These are phyloP conservation scores for Ustilago shanxiensis DNA, from an alignment of 1,284 basidiomycete genomes.

Conservation along the genomic window DNA sequence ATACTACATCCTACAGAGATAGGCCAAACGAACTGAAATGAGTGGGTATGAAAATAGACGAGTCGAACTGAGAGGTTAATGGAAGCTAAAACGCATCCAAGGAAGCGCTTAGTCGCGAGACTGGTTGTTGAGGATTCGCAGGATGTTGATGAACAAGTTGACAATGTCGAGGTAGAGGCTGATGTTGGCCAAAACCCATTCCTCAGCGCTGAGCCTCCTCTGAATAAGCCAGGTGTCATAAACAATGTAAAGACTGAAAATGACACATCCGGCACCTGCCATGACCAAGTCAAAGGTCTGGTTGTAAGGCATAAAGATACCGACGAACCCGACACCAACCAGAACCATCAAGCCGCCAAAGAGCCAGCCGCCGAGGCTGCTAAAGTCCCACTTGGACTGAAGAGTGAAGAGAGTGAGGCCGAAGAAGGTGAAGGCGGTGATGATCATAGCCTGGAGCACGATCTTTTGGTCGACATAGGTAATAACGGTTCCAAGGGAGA, in stretches of 20 bases:
- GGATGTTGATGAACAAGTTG: conserved; percentile 82
- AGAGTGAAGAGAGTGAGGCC: conserved; percentile 83
- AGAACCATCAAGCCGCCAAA: conserved; percentile 75
- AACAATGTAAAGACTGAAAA: conserved; percentile 77
- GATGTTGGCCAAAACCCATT: conserved; percentile 86
- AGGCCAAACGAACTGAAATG: not conserved
- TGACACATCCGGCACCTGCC: conserved; percentile 80
- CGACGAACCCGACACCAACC: conserved; percentile 74
- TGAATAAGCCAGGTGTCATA: conserved; percentile 89
- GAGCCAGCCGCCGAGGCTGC: conserved; percentile 84
- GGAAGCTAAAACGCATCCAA: not conserved
- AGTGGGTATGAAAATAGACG: not conserved
- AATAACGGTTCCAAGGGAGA: conserved; percentile 79
- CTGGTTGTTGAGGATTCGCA: conserved; percentile 70
- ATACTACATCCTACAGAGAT: too few relatives aligned
- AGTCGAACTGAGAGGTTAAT: not conserved
- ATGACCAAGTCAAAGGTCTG: conserved; percentile 81
- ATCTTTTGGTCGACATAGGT: conserved; percentile 82
- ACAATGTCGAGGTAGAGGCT: conserved; percentile 77
- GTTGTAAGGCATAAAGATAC: conserved; percentile 83
- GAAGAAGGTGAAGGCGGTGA: conserved; percentile 87
- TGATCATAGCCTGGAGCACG: conserved; percentile 87
- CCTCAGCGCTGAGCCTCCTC: conserved; percentile 81
- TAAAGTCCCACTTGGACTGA: conserved; percentile 81
- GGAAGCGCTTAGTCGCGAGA: conserved; percentile 19